Percentiles rank a stretch among this genome's conserved stretches.
These are phyloP conservation scores for Myriosclerotinia curreyana DNA, from an alignment of 2,329 filamentous ascomycete species.

Conservation along the genomic window DNA sequence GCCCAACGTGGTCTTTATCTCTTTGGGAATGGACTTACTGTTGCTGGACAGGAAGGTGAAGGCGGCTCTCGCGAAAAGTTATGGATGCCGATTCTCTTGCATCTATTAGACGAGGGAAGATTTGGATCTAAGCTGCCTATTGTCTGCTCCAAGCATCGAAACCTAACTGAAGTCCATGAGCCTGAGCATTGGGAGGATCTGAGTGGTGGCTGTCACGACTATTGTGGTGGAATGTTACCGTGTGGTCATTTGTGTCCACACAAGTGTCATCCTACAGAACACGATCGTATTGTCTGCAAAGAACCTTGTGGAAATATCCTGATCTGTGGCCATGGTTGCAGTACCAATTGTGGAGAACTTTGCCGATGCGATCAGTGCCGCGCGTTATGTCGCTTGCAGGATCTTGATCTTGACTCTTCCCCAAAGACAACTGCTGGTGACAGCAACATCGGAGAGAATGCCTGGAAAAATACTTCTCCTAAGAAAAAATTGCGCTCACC, in stretches of 20 bases:
- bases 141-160: conserved; percentile 58
- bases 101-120: conserved; percentile 44
- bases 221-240: conserved; percentile 43
- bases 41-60: conserved; percentile 33
- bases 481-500: neutral
- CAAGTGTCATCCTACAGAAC: conserved; percentile 36
- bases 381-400: conserved; percentile 13
- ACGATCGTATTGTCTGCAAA: conserved; percentile 32
- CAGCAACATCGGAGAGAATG: no score
- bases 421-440: neutral
- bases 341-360: conserved; percentile 28
- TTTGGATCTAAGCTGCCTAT: conserved; percentile 53
- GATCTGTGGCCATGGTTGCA: conserved; percentile 37
- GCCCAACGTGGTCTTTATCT: conserved; percentile 78
- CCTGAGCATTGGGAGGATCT: conserved; percentile 52
- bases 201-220: conserved; percentile 51
- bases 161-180: conserved; percentile 50
- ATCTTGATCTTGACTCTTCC: neutral
- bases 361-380: conserved; percentile 34
- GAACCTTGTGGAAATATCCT: conserved; percentile 30
- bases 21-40: conserved; percentile 68
- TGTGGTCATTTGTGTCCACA: conserved; percentile 37
- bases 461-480: no score
- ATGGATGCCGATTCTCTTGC: conserved; percentile 39
- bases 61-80: conserved; percentile 31